Evolutionary conservation across 495 filamentous ascomycete genomes (phyloP), one percentile per base, ranked within the genome.

Genomic region (Penicillium robsamsonii): DNA sequence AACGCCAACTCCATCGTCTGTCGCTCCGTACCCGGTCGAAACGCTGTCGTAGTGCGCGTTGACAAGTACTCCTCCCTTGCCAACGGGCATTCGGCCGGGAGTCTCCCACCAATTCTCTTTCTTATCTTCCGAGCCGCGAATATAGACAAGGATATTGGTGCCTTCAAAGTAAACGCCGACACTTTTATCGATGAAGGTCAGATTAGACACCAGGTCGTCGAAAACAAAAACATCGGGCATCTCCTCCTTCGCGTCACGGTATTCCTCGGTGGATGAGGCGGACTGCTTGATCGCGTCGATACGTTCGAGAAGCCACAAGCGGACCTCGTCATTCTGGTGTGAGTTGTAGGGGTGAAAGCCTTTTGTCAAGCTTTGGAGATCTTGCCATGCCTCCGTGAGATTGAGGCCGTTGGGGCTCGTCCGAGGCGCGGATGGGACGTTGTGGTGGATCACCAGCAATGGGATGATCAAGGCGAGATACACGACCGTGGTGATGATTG

Each of bases 41-140:
- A 97, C 94, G 58, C 90, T 94, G 68, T 98, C 94, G 65, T 94
- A 97, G 64, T 98, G 94, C 5, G 93, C 90, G 66, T 96, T 98
- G 61, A 98, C 89, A 48, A 98, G 80, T 9, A 96, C 87, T 27
- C 90, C 88, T 8, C 89, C 88, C 59, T 83, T 85, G 18, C 82
- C 81, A 47, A 76, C 75, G 35, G 81, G 78, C 43, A 65, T 67
- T 53, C 74, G 69, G 7, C 70, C 70, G 7, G 70, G 66, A 18
- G 70, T 69, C 33, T 69, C 65, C 89, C 84, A 92, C 86, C 84
- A 92, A 12, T 78, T 75, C 6, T 79, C 80, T 2, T 77, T 68
- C 50, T 83, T 79, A 62, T 95, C 91, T 54, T 89, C 83, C 46
- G 79, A 84, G 11, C 94, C 94, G 29, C 87, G 84, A 58, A 98